Conservation (phyloP, 208 protist species). For the Leishmania guyanensis region DNA sequence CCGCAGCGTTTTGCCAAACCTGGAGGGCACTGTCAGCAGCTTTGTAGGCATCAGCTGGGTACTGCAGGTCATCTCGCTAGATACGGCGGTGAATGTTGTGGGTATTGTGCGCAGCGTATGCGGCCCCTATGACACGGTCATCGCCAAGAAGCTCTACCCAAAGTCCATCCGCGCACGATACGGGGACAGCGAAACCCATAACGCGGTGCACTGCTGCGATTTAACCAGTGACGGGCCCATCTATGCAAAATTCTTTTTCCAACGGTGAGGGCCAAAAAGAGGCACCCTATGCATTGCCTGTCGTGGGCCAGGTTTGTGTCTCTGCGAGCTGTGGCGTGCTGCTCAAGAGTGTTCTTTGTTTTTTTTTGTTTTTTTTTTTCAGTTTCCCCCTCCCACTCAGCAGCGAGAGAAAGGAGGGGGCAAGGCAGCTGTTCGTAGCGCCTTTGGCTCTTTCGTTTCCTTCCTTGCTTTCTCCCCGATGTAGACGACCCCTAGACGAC, state of each 20-base stretch:
- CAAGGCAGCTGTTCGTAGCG: background rate
- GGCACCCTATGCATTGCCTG: background rate
- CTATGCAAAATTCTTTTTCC: constrained; percentile 83
- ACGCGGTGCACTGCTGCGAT: constrained; percentile 96
- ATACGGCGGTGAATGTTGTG: constrained; percentile 47
- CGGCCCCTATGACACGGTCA: constrained; percentile 78
- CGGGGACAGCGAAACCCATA: constrained; percentile 73
- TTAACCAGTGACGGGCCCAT: constrained; percentile 90
- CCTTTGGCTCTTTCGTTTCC: background rate
- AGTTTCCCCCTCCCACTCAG: background rate
- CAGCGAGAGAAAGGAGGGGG: background rate
- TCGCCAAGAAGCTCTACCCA: constrained; percentile 86
- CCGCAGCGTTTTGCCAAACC: constrained; percentile 72
- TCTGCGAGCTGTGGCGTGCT: background rate
- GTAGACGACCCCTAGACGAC: background rate
- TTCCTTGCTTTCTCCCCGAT: background rate
- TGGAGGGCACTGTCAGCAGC: constrained; percentile 49
- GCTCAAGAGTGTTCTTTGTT: background rate
- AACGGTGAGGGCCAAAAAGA: constrained; percentile 6
- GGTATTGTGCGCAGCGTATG: constrained; percentile 62
- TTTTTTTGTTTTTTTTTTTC: background rate
- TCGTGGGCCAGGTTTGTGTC: background rate
- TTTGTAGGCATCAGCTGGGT: constrained; percentile 73
- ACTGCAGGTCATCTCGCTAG: constrained; percentile 72
- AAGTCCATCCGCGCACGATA: constrained; percentile 89